Conservation (phyloP, 2,329 filamentous ascomycete genomes). For the Oidium heveae region DNA sequence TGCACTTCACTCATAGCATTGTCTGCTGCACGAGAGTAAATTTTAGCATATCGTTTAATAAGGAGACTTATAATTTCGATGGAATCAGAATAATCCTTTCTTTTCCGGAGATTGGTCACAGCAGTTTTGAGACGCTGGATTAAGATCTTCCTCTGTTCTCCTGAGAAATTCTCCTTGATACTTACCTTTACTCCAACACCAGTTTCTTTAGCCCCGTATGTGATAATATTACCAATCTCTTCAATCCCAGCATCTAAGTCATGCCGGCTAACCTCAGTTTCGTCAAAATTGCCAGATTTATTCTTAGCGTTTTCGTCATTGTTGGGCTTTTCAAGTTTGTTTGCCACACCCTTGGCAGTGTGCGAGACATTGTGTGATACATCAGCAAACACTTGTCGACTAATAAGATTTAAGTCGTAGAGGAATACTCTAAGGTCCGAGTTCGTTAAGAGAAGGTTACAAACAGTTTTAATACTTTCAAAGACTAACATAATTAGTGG, state of each 20-base stretch:
- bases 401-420: slow-evolving; percentile 52
- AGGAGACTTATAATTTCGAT: slow-evolving; percentile 55
- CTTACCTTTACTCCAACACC: slow-evolving; percentile 39
- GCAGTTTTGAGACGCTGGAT: slow-evolving; percentile 52
- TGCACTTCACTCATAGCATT: slow-evolving; percentile 40
- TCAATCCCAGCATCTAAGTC: slow-evolving; percentile 34
- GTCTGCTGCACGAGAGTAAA: slow-evolving; percentile 50
- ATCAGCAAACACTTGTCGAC: slow-evolving; percentile 65
- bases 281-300: slow-evolving; percentile 22
- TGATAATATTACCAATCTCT: slow-evolving; percentile 21
- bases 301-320: slow-evolving; percentile 30
- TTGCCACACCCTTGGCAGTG: slow-evolving; percentile 48
- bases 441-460: slow-evolving; percentile 67
- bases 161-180: slow-evolving; percentile 44
- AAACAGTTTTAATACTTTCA: slow-evolving; percentile 59
- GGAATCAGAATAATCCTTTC: slow-evolving; percentile 63
- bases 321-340: slow-evolving; percentile 43
- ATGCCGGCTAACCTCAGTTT: slow-evolving; percentile 27
- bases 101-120: slow-evolving; percentile 46
- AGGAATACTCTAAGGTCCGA: slow-evolving; percentile 74
- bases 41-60: slow-evolving; percentile 50
- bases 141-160: slow-evolving; percentile 48
- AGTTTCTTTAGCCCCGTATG: slow-evolving; percentile 21
- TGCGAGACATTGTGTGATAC: slow-evolving; percentile 57
- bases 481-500: slow-evolving; percentile 29